phyloP scores from a whole-genome alignment of 2,329 filamentous ascomycete species.

The Aspergillus bombycis region DNA sequence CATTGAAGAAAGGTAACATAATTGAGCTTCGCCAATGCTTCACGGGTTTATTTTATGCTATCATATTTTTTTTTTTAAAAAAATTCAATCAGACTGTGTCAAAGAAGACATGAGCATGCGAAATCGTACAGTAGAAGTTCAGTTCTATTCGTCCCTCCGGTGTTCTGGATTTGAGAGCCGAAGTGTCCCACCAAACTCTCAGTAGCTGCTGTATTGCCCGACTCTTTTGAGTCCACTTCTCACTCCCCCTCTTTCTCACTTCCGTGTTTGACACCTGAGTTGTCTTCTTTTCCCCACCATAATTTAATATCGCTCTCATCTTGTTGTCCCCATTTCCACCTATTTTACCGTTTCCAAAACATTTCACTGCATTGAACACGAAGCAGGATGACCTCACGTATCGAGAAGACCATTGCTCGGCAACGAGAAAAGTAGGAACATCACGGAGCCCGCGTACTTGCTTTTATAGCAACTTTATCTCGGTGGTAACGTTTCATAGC shows the following conservation, averaged over 20 bases:
- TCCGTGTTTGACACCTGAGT: not conserved
- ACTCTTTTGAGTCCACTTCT: not conserved
- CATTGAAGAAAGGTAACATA: not conserved
- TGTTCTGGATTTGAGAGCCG: slow-evolving; percentile 4
- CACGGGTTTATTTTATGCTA: not conserved
- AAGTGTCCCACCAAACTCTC: slow-evolving; percentile 21
- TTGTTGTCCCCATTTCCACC: not conserved
- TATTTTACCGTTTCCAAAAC: not conserved
- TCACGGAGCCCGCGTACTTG: slow-evolving; percentile 12
- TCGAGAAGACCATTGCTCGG: slow-evolving; percentile 71
- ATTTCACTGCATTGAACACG: not conserved
- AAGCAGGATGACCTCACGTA: slow-evolving; percentile 48
- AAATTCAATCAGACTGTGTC: not conserved
- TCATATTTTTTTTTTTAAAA: not conserved
- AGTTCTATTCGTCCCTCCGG: not conserved
- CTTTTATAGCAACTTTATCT: not conserved
- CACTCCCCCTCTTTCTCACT: not conserved
- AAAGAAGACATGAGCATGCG: not conserved
- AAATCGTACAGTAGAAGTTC: not conserved
- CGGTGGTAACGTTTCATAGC: not conserved
- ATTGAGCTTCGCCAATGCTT: not conserved
- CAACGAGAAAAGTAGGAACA: slow-evolving; percentile 72
- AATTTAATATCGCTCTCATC: not conserved
- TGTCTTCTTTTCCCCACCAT: not conserved
- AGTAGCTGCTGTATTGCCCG: not conserved